These are phyloP conservation scores for Linum lewisii DNA, from an alignment of 345 rosid genomes.

Conservation along the genomic window DNA sequence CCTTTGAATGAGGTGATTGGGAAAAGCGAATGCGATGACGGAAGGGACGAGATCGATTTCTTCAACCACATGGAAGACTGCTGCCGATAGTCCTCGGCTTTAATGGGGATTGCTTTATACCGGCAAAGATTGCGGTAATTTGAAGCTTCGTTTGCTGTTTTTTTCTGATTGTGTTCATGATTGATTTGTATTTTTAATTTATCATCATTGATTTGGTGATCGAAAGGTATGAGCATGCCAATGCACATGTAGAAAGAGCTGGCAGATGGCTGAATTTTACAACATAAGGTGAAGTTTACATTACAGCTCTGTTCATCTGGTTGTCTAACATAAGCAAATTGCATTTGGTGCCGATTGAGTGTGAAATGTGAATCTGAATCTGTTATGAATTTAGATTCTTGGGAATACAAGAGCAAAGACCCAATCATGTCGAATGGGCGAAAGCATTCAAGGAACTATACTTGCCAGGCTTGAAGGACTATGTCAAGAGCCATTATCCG, in stretches of 20 bases:
- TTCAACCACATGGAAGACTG: constrained; percentile 85
- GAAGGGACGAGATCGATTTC: constrained; percentile 75
- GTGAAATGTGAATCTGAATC: constrained; percentile 8
- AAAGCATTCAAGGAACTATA: constrained; percentile 91
- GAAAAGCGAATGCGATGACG: constrained; percentile 69
- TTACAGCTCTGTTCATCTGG: neutral
- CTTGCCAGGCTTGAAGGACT: constrained; percentile 80
- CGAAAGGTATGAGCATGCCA: constrained; percentile 96
- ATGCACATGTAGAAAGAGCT: constrained; percentile 92
- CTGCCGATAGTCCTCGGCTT: constrained; percentile 70
- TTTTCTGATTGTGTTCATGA: constrained; percentile 2
- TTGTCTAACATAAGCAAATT: too few species aligned
- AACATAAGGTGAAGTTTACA: constrained; percentile 55
- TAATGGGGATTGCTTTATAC: constrained; percentile 91
- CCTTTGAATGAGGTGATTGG: constrained; percentile 71
- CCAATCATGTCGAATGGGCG: constrained; percentile 96
- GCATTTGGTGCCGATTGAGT: too few species aligned
- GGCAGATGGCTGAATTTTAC: constrained; percentile 99
- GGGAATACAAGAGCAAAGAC: constrained; percentile 74
- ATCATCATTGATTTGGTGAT: constrained; percentile 9
- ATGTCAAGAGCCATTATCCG: constrained; percentile 77
- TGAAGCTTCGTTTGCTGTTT: neutral
- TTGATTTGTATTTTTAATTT: neutral
- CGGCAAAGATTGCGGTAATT: constrained; percentile 86
- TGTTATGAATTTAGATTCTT: constrained; percentile 46